Evolutionary conservation across 2,329 filamentous ascomycete genomes (phyloP), one percentile per base, ranked within the genome.

Genomic region (Phialocephala subalpina): DNA sequence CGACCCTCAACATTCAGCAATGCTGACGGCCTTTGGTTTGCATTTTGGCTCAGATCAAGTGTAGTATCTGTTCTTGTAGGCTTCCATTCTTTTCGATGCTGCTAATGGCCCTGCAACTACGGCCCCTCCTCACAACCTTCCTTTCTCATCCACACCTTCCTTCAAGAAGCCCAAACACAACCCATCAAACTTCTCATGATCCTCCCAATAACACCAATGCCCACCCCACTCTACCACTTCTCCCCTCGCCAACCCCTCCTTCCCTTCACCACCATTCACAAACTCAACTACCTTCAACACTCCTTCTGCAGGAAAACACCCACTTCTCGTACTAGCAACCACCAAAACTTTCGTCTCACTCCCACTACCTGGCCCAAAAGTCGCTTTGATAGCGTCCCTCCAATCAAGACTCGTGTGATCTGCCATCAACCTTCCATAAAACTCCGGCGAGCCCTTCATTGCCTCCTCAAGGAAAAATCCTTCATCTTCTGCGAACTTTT

Each of bases 201-300:
- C 64, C 64, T 77, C 75, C 73, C 74, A 77, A 61, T 77, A 77
- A 60, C 74, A 73, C 75, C 75, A 77, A 70, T 77, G 75, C 1
- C 75, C 75, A 35, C 75, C 75, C 71, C 74, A 76, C 47, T 70
- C 63, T 14, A 74, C 74, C 11, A 71, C 69, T 14, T 71, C 60
- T 1, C 75, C 75, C 14, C 42, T 66, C n/a, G 73, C 73, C 45
- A 40, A 70, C 5, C 18, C 38, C 25, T 60, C 63, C 8, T 36
- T 40, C 8, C 36, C 45, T 38, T 55, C 33, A 11, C 57, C 67
- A 18, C 64, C 66, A 62, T 76, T 76, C 1, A 76, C 65, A 12
- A 74, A 67, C 9, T 72, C 70, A n/a, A 74, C 74, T 38, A 76
- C 73, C 18, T 65, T 68, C 67, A 77, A 60, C 20, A 73, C 73